Conservation (phyloP, 345 rosid genomes). For the Citrus unshiu region DNA sequence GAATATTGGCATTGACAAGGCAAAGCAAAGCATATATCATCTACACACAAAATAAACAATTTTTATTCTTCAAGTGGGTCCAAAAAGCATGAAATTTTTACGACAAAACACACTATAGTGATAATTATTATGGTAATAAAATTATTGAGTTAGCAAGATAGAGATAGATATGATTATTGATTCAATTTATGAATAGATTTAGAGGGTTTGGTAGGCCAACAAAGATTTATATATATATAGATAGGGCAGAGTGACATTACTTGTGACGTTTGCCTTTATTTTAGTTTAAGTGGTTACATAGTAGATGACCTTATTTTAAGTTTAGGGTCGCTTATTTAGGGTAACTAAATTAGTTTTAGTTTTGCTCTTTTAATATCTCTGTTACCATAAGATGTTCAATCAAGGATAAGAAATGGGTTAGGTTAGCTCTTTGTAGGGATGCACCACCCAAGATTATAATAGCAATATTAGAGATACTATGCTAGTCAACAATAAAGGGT, state of each 20-base stretch:
- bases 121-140: background rate
- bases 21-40: conserved; percentile 5
- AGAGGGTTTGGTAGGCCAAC: conserved; percentile 28
- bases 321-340: background rate
- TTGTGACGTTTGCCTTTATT: conserved; percentile 6
- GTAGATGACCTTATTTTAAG: conserved; percentile 4
- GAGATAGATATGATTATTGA: conserved; percentile 23
- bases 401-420: background rate
- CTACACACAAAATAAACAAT: conserved; percentile 6
- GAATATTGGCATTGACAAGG: conserved; percentile 16
- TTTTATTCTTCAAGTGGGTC: conserved; percentile 1
- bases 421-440: background rate
- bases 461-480: background rate
- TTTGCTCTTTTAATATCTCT: background rate
- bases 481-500: background rate
- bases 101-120: background rate
- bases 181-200: background rate
- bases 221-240: conserved; percentile 5
- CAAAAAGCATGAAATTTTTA: background rate
- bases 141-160: conserved; percentile 8
- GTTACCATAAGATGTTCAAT: background rate
- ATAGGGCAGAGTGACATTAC: background rate
- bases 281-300: conserved; percentile 15
- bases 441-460: background rate
- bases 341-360: background rate